Conservation (phyloP, 2,329 filamentous ascomycete genomes). For the Neopestalotiopsis rosae region DNA sequence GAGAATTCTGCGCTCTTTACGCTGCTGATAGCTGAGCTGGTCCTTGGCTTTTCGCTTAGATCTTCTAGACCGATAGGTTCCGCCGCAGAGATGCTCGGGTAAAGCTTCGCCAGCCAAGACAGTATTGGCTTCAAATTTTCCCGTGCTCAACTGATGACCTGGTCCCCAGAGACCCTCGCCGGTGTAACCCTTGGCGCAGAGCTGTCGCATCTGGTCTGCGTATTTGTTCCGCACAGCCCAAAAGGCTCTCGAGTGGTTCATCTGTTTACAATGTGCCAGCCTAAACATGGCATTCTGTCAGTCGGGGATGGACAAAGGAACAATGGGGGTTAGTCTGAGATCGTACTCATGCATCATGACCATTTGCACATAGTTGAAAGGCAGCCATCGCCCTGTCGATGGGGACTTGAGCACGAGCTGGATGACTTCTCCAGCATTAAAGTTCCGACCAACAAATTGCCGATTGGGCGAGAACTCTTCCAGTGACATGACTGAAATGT, state of each 20-base stretch:
- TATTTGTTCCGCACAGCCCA: constrained; percentile 81
- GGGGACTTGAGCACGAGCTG: constrained; percentile 80
- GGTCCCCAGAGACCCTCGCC: constrained; percentile 86
- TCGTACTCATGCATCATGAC: constrained; percentile 87
- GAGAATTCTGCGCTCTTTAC: constrained; percentile 72
- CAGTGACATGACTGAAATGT: constrained; percentile 70
- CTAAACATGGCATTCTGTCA: constrained; percentile 32
- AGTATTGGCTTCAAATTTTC: constrained; percentile 61
- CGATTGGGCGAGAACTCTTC: constrained; percentile 83
- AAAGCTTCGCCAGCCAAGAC: constrained; percentile 60
- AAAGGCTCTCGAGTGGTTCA: constrained; percentile 85
- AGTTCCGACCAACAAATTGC: constrained; percentile 88
- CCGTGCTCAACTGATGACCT: constrained; percentile 67
- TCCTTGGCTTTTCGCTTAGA: constrained; percentile 61
- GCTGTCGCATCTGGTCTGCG: constrained; percentile 69
- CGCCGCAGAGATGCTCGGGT: constrained; percentile 79
- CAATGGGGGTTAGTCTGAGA: neutral
- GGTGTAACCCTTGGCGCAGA: constrained; percentile 75
- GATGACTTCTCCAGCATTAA: constrained; percentile 87
- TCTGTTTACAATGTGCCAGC: constrained; percentile 85
- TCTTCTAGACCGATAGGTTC: constrained; percentile 71
- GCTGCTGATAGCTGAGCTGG: constrained; percentile 70
- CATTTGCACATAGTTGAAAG: constrained; percentile 86
- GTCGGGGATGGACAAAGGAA: neutral
- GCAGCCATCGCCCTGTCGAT: constrained; percentile 72